A percentile compares a stretch with the other conserved stretches of the same genome.
phyloP scores from a whole-genome alignment of 805 yeast species.

The Pichia thaimueangensis region DNA sequence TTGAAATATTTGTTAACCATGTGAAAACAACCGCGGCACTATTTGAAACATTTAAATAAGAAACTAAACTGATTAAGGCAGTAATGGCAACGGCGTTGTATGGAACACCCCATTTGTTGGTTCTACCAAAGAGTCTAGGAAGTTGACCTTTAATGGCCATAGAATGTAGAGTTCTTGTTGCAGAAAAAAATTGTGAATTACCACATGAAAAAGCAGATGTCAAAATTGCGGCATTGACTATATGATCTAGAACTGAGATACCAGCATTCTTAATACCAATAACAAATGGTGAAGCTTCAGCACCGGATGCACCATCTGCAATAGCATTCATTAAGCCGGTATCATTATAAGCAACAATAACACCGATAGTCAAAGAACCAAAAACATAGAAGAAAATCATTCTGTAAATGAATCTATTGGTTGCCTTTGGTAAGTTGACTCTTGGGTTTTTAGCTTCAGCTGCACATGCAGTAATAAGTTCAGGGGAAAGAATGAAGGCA shows the following conservation, averaged over 20 bases:
- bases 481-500: slow-evolving; percentile 59
- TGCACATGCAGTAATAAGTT: slow-evolving; percentile 47
- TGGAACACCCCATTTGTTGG: slow-evolving; percentile 52
- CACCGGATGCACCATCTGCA: slow-evolving; percentile 41
- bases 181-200: slow-evolving; percentile 36
- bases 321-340: slow-evolving; percentile 39
- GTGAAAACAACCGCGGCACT: slow-evolving; percentile 48
- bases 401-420: slow-evolving; percentile 54
- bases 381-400: slow-evolving; percentile 53
- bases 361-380: slow-evolving; percentile 52
- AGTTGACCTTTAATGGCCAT: slow-evolving; percentile 36
- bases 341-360: slow-evolving; percentile 51
- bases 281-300: slow-evolving; percentile 62
- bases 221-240: slow-evolving; percentile 55
- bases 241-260: slow-evolving; percentile 50
- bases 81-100: slow-evolving; percentile 40
- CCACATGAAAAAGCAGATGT: slow-evolving; percentile 53
- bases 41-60: slow-evolving; percentile 49
- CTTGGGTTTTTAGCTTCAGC: slow-evolving; percentile 58
- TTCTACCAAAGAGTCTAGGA: slow-evolving; percentile 31
- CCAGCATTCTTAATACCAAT: slow-evolving; percentile 60
- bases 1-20: slow-evolving; percentile 61
- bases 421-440: slow-evolving; percentile 55
- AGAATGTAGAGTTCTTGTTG: slow-evolving; percentile 38
- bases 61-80: slow-evolving; percentile 37